Evolutionary conservation across 257 asterid species (phyloP).

Genomic region (Mitragyna speciosa): DNA sequence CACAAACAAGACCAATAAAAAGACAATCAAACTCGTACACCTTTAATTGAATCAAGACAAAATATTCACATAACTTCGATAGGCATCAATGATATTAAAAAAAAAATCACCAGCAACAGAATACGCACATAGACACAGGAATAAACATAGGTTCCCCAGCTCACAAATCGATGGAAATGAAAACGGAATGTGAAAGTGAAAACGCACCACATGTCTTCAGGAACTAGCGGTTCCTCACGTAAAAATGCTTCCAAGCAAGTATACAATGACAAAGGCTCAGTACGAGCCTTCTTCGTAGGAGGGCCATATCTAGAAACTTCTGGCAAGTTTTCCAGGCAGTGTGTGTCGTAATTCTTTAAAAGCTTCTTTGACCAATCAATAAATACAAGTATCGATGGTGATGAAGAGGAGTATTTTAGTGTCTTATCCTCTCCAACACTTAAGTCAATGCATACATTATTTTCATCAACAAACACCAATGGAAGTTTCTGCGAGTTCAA

Average conservation of each 20-base stretch:
- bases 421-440: constrained; percentile 86
- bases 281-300: constrained; percentile 85
- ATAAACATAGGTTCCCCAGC: neutral
- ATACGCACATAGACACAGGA: neutral
- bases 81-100: neutral
- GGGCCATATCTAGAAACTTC: constrained; percentile 85
- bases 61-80: neutral
- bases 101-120: constrained; percentile 7
- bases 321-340: constrained; percentile 73
- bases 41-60: constrained; percentile 4
- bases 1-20: constrained; percentile 4
- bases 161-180: neutral
- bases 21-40: constrained; percentile 9
- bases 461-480: constrained; percentile 90
- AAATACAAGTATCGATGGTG: constrained; percentile 87
- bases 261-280: constrained; percentile 91
- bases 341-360: constrained; percentile 77
- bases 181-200: constrained; percentile 18
- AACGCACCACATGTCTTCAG: constrained; percentile 98
- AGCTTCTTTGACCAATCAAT: constrained; percentile 99
- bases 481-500: constrained; percentile 66
- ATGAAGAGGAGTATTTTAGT: constrained; percentile 80
- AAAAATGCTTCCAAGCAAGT: constrained; percentile 98
- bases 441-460: constrained; percentile 89
- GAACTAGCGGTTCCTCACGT: constrained; percentile 98